phyloP scores from a whole-genome alignment of 179 eudicot species.

The Amaranthus tricolor region DNA sequence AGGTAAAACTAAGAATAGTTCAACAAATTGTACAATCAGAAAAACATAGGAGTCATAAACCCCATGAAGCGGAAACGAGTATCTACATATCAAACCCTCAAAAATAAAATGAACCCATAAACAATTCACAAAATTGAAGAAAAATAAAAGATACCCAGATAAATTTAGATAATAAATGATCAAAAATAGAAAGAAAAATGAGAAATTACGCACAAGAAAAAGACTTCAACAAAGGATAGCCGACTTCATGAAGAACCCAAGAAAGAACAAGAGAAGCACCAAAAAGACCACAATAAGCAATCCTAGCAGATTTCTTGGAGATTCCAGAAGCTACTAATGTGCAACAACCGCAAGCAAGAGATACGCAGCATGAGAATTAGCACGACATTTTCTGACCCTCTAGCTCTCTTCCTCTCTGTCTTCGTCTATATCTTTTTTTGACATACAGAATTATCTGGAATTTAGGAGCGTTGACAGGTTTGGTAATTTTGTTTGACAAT shows the following conservation, averaged over 20 bases:
- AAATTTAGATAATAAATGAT: not conserved
- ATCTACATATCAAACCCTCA: not conserved
- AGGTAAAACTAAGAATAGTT: no score
- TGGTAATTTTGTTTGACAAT: no score
- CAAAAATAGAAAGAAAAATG: not conserved
- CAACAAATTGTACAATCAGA: not conserved
- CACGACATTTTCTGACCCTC: constrained; percentile 59
- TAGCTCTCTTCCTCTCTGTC: constrained; percentile 11
- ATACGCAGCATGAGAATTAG: constrained; percentile 62
- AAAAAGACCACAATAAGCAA: constrained; percentile 82
- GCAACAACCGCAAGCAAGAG: constrained; percentile 81
- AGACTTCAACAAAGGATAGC: constrained; percentile 63
- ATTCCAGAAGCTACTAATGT: constrained; percentile 76
- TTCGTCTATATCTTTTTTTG: not conserved
- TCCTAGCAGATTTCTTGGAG: constrained; percentile 72
- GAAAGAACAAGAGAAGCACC: constrained; percentile 75
- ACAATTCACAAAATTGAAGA: not conserved
- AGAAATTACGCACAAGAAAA: constrained; percentile 50
- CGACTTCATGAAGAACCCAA: constrained; percentile 86
- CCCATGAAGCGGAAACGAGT: not conserved
- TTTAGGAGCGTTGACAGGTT: no score
- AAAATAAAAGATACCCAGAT: constrained; percentile 17
- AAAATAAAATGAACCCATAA: not conserved
- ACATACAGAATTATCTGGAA: no score
- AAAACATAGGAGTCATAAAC: not conserved